These are phyloP conservation scores for Myriosclerotinia curreyana DNA, from an alignment of 2,329 filamentous ascomycete species.

Conservation along the genomic window DNA sequence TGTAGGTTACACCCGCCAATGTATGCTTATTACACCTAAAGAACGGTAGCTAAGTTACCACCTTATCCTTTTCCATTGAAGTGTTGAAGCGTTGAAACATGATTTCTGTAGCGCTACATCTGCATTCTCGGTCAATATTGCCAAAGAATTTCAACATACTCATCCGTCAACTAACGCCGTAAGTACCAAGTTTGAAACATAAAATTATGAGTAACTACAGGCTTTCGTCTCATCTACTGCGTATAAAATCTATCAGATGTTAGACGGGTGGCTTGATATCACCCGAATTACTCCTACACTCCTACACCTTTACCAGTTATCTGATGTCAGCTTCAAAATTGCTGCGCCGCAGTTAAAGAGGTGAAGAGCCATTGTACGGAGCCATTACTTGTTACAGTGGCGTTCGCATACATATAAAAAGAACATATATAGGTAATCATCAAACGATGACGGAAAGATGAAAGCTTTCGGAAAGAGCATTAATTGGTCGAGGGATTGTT, in stretches of 20 bases:
- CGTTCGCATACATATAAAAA: slow-evolving; percentile 2
- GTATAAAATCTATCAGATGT: neutral
- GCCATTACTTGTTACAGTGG: neutral
- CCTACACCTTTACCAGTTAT: too few species aligned
- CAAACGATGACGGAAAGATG: neutral
- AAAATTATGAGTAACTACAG: neutral
- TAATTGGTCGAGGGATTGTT: neutral
- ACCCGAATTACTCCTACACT: neutral
- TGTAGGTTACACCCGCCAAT: neutral
- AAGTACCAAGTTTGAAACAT: neutral
- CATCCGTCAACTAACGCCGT: neutral
- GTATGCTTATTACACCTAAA: neutral
- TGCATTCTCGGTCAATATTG: neutral
- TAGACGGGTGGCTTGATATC: slow-evolving; percentile 11
- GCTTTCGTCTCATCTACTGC: neutral
- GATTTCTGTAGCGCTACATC: slow-evolving; percentile 2
- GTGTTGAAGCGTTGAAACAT: too few species aligned
- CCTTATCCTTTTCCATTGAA: neutral
- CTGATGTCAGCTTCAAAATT: slow-evolving; percentile 17
- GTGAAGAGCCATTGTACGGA: neutral
- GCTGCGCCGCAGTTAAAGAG: slow-evolving; percentile 6
- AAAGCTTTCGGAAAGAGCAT: neutral
- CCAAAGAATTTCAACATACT: neutral
- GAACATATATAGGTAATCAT: neutral
- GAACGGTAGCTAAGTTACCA: neutral